A percentile compares a stretch with the other conserved stretches of the same genome.
Conservation (phyloP, 306 rosid species). For the Cicer bijugum region DNA sequence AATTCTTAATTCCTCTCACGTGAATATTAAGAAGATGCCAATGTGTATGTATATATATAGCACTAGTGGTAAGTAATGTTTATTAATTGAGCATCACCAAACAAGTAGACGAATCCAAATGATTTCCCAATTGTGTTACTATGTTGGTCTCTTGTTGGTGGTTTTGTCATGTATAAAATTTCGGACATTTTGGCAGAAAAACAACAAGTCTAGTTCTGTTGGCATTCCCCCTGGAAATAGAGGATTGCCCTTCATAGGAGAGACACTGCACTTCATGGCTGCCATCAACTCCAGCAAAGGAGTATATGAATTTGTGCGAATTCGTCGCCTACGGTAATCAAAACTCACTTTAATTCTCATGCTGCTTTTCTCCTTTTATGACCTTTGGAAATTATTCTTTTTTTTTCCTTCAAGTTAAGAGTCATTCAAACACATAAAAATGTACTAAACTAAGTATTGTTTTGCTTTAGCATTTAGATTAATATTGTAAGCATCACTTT, state of each 20-base stretch:
- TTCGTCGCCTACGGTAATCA: constrained; percentile 66
- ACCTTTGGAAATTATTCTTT: no score
- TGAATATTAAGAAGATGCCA: not conserved
- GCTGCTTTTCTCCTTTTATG: not conserved
- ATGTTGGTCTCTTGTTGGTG: constrained; percentile 26
- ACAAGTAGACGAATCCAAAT: constrained; percentile 38
- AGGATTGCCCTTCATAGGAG: constrained; percentile 77
- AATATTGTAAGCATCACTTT: no score
- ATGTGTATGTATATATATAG: not conserved
- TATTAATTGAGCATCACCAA: not conserved
- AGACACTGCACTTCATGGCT: constrained; percentile 89
- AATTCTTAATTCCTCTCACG: not conserved
- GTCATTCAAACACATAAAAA: no score
- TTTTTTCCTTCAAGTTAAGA: no score
- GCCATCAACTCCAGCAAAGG: constrained; percentile 72
- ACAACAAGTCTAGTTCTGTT: constrained; percentile 32
- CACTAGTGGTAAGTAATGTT: not conserved
- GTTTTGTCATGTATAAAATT: constrained; percentile 35
- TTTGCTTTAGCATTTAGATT: no score
- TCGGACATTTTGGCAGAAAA: constrained; percentile 27
- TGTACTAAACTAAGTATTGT: no score
- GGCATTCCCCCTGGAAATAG: constrained; percentile 65
- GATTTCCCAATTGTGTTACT: constrained; percentile 48
- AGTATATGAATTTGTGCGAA: constrained; percentile 71
- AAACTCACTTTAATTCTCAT: not conserved